Conservation (phyloP, 768 basidiomycete genomes). For the Suillus weaverae region DNA sequence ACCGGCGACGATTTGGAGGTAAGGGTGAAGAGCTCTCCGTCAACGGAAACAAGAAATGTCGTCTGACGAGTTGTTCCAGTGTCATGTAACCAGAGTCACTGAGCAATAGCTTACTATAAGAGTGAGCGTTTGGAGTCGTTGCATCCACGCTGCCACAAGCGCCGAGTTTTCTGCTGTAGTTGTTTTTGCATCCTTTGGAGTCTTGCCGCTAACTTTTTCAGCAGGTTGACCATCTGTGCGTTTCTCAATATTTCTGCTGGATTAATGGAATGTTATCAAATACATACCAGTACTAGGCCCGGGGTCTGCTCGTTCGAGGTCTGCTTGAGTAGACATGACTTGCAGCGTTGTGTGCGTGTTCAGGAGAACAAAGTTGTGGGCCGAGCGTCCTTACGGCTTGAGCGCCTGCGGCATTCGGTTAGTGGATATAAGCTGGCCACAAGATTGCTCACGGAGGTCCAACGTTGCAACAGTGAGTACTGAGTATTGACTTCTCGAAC, state of each 20-base stretch:
- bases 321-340: neutral
- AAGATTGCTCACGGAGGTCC: neutral
- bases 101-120: slow-evolving; percentile 19
- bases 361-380: neutral
- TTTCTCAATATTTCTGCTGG: neutral
- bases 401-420: neutral
- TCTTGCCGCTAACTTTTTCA: neutral
- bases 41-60: slow-evolving; percentile 28
- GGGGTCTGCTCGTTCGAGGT: neutral
- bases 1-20: slow-evolving; percentile 24
- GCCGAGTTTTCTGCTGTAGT: slow-evolving; percentile 14
- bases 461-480: too few species aligned
- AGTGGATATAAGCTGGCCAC: neutral
- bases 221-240: neutral
- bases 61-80: slow-evolving; percentile 21
- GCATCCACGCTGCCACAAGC: slow-evolving; percentile 25
- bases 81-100: neutral
- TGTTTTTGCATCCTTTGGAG: neutral
- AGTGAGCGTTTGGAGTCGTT: slow-evolving; percentile 29
- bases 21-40: slow-evolving; percentile 29
- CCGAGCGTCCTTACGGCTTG: neutral
- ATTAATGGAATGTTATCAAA: neutral
- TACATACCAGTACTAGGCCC: neutral
- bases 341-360: slow-evolving; percentile 32
- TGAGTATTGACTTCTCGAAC: neutral